Evolutionary conservation across 169 alveolate species (phyloP).

Genomic region (Sarcocystis neurona): DNA sequence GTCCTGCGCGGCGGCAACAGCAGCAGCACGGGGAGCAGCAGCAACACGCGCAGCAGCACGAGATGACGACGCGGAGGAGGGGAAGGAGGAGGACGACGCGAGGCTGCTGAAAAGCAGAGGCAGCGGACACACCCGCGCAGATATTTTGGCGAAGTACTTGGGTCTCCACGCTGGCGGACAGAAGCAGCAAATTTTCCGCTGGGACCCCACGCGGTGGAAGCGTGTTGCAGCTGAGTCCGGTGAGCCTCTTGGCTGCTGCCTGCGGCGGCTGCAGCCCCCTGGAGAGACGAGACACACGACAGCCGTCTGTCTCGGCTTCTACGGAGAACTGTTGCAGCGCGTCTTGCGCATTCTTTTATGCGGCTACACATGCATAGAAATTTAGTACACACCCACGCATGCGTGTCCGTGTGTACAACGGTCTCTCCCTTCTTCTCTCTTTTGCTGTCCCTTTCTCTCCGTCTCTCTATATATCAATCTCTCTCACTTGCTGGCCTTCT

Average conservation of each 20-base stretch:
- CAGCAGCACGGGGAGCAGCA: neutral
- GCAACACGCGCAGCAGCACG: too few relatives aligned
- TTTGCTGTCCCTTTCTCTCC: neutral
- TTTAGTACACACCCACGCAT: neutral
- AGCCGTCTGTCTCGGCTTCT: too few relatives aligned
- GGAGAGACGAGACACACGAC: too few relatives aligned
- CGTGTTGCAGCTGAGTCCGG: neutral
- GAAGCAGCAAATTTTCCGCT: too few relatives aligned
- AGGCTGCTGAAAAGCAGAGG: neutral
- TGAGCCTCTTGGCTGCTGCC: too few relatives aligned
- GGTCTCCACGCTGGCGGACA: neutral
- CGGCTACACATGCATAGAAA: too few relatives aligned
- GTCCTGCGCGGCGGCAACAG: neutral
- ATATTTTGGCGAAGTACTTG: conserved; percentile 7
- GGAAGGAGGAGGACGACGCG: neutral
- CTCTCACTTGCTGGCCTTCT: neutral
- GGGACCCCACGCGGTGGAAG: conserved; percentile 10
- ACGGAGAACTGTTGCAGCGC: too few relatives aligned
- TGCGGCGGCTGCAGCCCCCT: too few relatives aligned
- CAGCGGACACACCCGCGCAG: neutral
- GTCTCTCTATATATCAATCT: neutral
- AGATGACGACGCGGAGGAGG: neutral
- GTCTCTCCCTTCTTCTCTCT: neutral
- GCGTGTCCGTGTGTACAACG: neutral
- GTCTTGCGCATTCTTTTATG: too few relatives aligned